Base-by-base conservation (phyloP, 2,329 filamentous ascomycete species). In the Didymella exigua region DNA sequence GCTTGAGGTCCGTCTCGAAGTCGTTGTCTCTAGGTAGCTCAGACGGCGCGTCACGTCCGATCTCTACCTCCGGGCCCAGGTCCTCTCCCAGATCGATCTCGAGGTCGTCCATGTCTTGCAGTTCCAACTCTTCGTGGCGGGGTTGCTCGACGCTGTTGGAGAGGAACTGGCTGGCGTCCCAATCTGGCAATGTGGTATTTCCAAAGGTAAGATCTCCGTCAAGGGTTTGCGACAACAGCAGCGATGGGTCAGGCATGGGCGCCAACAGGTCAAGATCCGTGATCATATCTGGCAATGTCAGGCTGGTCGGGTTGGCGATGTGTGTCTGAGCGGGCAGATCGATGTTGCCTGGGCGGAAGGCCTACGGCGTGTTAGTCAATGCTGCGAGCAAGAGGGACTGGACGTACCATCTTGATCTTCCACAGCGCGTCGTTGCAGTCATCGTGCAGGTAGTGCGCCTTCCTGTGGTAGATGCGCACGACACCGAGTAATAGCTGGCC, bases 341-440 rank as follows among this genome's bases (percentile, higher is more conserved):
- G 72, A 98, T 96, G 77, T 97, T 97, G 62, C 93, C 93, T 42
- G 93, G 91, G 56, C 93, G 90, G 79, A 98, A 99, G 36, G 95
- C 93, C 93, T 54, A 27, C 18, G 49, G 60, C 8, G 48, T 44
- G 55, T 72, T 43, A 73, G 62, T 30, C 24, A 29, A 23, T 37
- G 41, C 13, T 18, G 18, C 4, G 9, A 18, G 9, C 2, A 9
- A 1, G 30, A 5, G 9, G 3, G 36, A 19, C 4, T 8, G 3
- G 13, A 47, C 63, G 34, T 78, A 97, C 93, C 92, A 98, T 96
- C 75, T 98, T 97, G 69, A 99, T 97, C 80, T 97, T 98, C 82
- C 96, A 88, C 63, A 99, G 81, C 33, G 93, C 93, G 77, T 99
- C 95, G 70, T 96, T 97, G 78, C 95, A 99, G 74, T 99, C 95